phyloP scores from a whole-genome alignment of 768 basidiomycete genomes.

The Hysterangium stoloniferum region DNA sequence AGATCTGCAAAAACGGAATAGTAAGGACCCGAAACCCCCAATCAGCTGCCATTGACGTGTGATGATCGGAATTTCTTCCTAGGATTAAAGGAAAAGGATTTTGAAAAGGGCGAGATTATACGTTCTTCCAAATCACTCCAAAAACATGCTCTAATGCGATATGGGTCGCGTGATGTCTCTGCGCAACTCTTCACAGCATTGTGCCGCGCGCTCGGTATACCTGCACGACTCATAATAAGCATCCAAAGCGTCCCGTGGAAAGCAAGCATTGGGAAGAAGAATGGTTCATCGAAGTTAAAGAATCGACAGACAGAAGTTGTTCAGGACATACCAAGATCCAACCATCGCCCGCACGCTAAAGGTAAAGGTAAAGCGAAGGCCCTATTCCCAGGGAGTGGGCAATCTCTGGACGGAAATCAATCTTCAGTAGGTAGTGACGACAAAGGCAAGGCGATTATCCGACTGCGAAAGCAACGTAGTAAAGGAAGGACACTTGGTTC shows the following conservation, averaged over 20 bases:
- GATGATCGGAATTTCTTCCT: too few relatives aligned
- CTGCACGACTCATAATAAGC: slow-evolving; percentile 81
- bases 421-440: slow-evolving; percentile 34
- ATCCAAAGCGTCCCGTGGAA: slow-evolving; percentile 93
- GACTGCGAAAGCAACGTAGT: slow-evolving; percentile 38
- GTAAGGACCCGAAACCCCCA: too few relatives aligned
- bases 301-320: slow-evolving; percentile 13
- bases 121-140: slow-evolving; percentile 79
- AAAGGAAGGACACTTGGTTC: slow-evolving; percentile 10
- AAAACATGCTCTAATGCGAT: slow-evolving; percentile 81
- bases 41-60: too few relatives aligned
- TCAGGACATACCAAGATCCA: slow-evolving; percentile 30
- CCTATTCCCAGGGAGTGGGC: slow-evolving; percentile 31
- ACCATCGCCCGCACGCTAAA: slow-evolving; percentile 21
- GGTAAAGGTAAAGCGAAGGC: slow-evolving; percentile 29
- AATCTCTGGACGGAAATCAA: slow-evolving; percentile 28
- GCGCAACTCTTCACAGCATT: slow-evolving; percentile 89
- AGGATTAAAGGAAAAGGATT: slow-evolving; percentile 24
- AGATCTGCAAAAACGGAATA: slow-evolving; percentile 18
- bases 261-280: slow-evolving; percentile 51
- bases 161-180: slow-evolving; percentile 77
- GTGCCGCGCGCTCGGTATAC: slow-evolving; percentile 79
- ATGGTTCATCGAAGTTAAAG: slow-evolving; percentile 34
- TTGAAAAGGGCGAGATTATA: slow-evolving; percentile 54
- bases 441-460: slow-evolving; percentile 47